These are phyloP conservation scores for Pulveroboletus ravenelii DNA, from an alignment of 768 basidiomycete genomes.

Conservation along the genomic window DNA sequence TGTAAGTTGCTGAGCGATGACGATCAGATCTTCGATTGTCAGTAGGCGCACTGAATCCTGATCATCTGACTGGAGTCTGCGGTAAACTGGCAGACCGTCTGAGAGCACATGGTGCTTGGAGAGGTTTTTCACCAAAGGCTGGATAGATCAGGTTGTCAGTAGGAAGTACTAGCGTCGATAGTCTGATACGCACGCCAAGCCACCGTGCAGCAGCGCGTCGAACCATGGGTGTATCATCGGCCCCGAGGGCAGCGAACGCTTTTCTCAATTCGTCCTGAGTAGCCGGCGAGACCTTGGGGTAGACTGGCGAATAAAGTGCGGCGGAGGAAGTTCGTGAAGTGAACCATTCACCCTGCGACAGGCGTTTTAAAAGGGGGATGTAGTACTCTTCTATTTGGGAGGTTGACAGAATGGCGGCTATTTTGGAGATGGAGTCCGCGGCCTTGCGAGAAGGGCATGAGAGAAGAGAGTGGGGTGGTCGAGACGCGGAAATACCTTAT, in stretches of 20 bases:
- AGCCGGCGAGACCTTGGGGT: conserved; percentile 65
- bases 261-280: conserved; percentile 87
- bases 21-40: conserved; percentile 94
- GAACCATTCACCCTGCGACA: conserved; percentile 97
- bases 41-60: conserved; percentile 96
- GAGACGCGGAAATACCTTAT: conserved; percentile 64
- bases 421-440: conserved; percentile 90
- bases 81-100: conserved; percentile 89
- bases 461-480: neutral
- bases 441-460: conserved; percentile 51
- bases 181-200: conserved; percentile 73
- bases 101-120: conserved; percentile 75
- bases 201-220: conserved; percentile 93
- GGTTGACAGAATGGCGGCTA: conserved; percentile 72
- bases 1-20: conserved; percentile 78
- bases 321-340: conserved; percentile 95
- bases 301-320: conserved; percentile 88
- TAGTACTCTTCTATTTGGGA: conserved; percentile 84
- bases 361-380: conserved; percentile 84
- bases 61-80: conserved; percentile 90
- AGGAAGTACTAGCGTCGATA: neutral
- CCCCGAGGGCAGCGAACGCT: conserved; percentile 73
- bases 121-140: conserved; percentile 80
- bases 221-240: conserved; percentile 99
- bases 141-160: conserved; percentile 11